Evolutionary conservation across 2,329 filamentous ascomycete species (phyloP).

Genomic region (Chaetomium sp.): DNA sequence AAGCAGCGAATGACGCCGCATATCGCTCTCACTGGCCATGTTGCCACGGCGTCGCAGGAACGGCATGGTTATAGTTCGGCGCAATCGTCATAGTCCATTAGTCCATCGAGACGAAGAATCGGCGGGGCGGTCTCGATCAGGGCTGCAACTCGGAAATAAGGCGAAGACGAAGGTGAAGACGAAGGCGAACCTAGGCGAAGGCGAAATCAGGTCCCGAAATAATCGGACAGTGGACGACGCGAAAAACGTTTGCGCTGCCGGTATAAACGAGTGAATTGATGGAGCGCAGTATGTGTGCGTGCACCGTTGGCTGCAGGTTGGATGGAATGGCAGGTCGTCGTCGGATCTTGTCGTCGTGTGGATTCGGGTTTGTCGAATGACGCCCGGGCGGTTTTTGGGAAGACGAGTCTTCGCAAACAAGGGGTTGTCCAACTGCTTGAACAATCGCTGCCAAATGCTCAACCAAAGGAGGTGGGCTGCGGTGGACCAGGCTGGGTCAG

Average conservation of each 20-base stretch:
- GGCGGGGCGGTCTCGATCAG: slow-evolving; percentile 15
- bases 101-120: slow-evolving; percentile 23
- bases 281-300: slow-evolving; percentile 10
- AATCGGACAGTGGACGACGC: slow-evolving; percentile 10
- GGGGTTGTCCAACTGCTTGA: slow-evolving; percentile 15
- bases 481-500: slow-evolving; percentile 24
- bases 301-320: neutral
- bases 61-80: slow-evolving; percentile 51
- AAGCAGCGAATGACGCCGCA: slow-evolving; percentile 54
- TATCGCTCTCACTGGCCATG: slow-evolving; percentile 61
- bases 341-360: slow-evolving; percentile 4
- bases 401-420: slow-evolving; percentile 15
- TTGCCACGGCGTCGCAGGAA: slow-evolving; percentile 64
- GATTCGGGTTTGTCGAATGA: neutral
- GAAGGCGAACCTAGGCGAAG: no score
- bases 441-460: slow-evolving; percentile 22
- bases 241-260: neutral
- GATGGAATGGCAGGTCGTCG: slow-evolving; percentile 6
- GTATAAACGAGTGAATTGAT: slow-evolving; percentile 23
- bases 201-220: slow-evolving; percentile 11
- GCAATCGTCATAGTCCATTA: slow-evolving; percentile 36
- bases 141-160: slow-evolving; percentile 19
- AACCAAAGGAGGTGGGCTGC: slow-evolving; percentile 26
- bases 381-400: slow-evolving; percentile 6
- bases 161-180: no score